Conservation (phyloP, 495 filamentous ascomycete species). For the Aspergillus coremiiformis region DNA sequence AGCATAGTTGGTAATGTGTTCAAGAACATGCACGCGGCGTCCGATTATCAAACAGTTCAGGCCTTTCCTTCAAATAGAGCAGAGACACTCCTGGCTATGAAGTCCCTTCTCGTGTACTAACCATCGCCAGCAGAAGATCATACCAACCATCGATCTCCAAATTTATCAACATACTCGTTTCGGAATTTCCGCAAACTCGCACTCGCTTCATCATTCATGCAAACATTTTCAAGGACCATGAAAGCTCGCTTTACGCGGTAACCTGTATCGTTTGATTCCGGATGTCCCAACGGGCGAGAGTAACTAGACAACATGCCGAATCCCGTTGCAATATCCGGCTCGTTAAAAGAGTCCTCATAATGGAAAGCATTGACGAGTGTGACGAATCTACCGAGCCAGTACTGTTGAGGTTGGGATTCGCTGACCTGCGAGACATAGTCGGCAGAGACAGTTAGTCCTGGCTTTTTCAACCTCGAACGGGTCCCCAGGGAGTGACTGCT, state of each 20-base stretch:
- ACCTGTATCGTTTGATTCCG: conserved; percentile 12
- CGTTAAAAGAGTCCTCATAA: conserved; percentile 35
- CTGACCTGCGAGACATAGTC: conserved; percentile 9
- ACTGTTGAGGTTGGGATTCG: conserved; percentile 20
- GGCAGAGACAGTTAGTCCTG: conserved; percentile 5
- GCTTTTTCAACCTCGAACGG: background rate
- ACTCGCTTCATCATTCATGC: conserved; percentile 42
- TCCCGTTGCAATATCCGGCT: conserved; percentile 18
- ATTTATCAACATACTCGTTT: conserved; percentile 31
- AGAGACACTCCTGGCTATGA: too few relatives aligned
- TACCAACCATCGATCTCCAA: conserved; percentile 16
- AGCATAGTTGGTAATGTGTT: background rate
- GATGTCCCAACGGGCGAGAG: conserved; percentile 12
- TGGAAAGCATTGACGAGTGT: conserved; percentile 47
- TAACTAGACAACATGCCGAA: conserved; percentile 19
- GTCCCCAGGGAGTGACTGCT: background rate
- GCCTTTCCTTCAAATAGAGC: background rate
- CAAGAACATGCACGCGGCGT: too few relatives aligned
- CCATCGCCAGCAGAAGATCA: background rate
- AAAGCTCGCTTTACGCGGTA: conserved; percentile 42
- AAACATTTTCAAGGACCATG: conserved; percentile 37
- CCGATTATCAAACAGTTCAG: too few relatives aligned
- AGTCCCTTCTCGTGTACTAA: too few relatives aligned
- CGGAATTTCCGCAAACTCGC: conserved; percentile 42
- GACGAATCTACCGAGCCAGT: conserved; percentile 52